These are phyloP conservation scores for Russula ochroleuca DNA, from an alignment of 768 basidiomycete species.

Conservation along the genomic window DNA sequence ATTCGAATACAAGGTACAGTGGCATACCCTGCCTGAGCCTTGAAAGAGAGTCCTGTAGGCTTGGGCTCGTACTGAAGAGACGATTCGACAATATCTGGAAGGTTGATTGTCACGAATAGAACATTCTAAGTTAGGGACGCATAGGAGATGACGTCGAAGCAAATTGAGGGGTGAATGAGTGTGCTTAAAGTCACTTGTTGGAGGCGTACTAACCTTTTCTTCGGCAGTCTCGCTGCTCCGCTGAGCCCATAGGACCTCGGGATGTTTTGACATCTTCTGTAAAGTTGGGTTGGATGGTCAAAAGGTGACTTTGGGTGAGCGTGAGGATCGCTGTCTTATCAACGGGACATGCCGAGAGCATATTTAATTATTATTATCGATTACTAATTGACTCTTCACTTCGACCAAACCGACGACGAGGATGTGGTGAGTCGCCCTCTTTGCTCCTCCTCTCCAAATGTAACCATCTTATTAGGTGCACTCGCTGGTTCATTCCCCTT, in stretches of 20 bases:
- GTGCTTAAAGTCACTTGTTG: conserved; percentile 12
- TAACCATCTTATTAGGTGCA: conserved; percentile 52
- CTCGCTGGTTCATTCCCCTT: conserved; percentile 79
- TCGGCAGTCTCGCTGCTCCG: conserved; percentile 64
- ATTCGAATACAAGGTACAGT: neutral
- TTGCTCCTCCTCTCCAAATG: neutral
- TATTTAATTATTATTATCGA: conserved; percentile 6
- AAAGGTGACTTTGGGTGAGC: neutral
- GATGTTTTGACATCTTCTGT: conserved; percentile 45
- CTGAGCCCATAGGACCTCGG: conserved; percentile 95
- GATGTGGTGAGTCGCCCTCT: conserved; percentile 53
- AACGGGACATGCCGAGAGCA: conserved; percentile 12
- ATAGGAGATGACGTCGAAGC: neutral
- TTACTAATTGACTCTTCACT: neutral
- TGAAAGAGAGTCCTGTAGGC: conserved; percentile 55
- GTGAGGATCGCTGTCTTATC: neutral
- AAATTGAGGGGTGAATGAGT: neutral
- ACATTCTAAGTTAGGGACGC: conserved; percentile 58
- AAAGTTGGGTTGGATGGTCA: neutral
- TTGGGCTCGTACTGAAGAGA: conserved; percentile 61
- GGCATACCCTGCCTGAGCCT: conserved; percentile 62
- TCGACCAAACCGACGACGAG: conserved; percentile 3
- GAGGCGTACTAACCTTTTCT: conserved; percentile 52
- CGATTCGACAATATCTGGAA: conserved; percentile 61
- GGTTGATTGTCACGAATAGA: conserved; percentile 79